phyloP scores from a whole-genome alignment of 1,284 basidiomycete species.

The Stygiomarasmius scandens region DNA sequence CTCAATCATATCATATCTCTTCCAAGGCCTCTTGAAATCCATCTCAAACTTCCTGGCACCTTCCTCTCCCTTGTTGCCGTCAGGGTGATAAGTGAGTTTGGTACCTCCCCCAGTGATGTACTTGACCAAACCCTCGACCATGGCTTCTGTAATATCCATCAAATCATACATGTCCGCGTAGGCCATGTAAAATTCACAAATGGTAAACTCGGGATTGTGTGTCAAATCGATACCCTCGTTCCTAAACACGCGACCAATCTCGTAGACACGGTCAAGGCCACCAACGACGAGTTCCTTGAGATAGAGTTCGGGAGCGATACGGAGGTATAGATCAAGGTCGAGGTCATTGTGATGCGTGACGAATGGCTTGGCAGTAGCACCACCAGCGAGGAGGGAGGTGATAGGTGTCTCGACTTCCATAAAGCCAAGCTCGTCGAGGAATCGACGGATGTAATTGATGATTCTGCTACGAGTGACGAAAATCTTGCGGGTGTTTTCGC shows the following conservation, averaged over 20 bases:
- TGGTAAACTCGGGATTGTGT: conserved; percentile 96
- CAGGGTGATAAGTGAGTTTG: conserved; percentile 88
- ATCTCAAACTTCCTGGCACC: conserved; percentile 64
- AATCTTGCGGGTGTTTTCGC: conserved; percentile 86
- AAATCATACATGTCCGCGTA: conserved; percentile 99
- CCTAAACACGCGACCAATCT: conserved; percentile 97
- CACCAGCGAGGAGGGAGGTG: conserved; percentile 96
- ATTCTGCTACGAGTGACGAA: conserved; percentile 90
- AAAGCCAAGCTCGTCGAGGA: conserved; percentile 92
- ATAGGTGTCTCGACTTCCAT: conserved; percentile 99
- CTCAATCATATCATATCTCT: conserved; percentile 97
- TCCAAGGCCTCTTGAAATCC: conserved; percentile 97
- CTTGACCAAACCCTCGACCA: conserved; percentile 93
- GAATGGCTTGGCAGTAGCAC: conserved; percentile 98
- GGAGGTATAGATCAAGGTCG: conserved; percentile 96
- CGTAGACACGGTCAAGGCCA: conserved; percentile 96
- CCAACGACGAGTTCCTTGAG: conserved; percentile 98
- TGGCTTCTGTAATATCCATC: conserved; percentile 95
- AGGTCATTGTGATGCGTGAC: conserved; percentile 99
- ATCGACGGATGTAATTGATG: conserved; percentile 91
- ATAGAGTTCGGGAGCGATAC: conserved; percentile 97
- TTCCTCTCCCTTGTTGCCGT: conserved; percentile 84
- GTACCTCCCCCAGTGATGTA: conserved; percentile 83
- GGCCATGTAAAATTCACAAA: conserved; percentile 99
- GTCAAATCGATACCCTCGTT: conserved; percentile 99